A percentile compares a stretch with the other conserved stretches of the same genome.
Evolutionary conservation across 2,329 filamentous ascomycete species (phyloP).

Genomic region (Grosmannia serpens): DNA sequence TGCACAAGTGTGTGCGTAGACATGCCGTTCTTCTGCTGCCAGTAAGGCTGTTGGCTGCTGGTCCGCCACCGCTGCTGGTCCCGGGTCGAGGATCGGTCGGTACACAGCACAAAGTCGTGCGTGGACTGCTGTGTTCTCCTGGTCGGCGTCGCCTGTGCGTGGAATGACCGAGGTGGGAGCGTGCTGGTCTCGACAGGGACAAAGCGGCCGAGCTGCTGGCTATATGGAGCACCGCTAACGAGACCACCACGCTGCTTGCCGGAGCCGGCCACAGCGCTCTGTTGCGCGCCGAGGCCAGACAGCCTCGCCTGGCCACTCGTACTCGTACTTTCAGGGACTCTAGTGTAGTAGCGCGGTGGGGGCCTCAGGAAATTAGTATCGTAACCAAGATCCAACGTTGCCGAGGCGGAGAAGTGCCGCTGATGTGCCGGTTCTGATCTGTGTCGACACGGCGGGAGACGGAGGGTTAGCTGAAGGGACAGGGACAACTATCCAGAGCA

Average conservation of each 20-base stretch:
- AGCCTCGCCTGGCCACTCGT: slow-evolving; percentile 5
- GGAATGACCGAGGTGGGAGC: background rate
- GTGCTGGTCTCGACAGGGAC: slow-evolving; percentile 2
- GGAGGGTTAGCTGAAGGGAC: background rate
- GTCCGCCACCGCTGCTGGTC: background rate
- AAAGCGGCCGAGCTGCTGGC: background rate
- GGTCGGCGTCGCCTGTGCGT: slow-evolving; percentile 1
- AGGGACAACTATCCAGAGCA: background rate
- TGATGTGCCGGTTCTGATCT: background rate
- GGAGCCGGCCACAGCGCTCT: background rate
- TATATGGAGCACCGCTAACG: background rate
- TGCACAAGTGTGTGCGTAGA: background rate
- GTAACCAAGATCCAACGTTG: background rate
- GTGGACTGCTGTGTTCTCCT: slow-evolving; percentile 10
- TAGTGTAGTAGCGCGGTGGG: slow-evolving; percentile 9
- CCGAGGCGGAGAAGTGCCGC: background rate
- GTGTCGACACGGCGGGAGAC: background rate
- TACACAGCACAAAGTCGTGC: slow-evolving; percentile 17
- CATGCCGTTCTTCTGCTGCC: background rate
- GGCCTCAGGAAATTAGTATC: slow-evolving; percentile 7
- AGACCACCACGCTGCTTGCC: background rate
- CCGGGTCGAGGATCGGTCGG: slow-evolving; percentile 12
- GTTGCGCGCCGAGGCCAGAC: background rate
- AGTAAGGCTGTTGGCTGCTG: too few relatives aligned
- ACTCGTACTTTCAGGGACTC: background rate